phyloP scores from a whole-genome alignment of 73 alveolate species.

The Paramecium bursaria region DNA sequence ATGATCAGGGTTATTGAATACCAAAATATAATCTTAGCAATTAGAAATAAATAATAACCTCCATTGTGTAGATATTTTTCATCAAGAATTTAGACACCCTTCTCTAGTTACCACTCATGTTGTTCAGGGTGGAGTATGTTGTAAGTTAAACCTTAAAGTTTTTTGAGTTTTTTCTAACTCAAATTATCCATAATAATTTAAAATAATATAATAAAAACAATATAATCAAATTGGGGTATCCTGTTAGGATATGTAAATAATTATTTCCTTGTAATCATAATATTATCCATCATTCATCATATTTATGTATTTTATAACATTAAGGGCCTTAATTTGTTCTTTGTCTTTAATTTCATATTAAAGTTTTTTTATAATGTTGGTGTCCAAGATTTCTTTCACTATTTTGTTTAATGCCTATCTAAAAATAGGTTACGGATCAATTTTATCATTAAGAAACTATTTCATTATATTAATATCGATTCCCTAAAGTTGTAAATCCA shows the following conservation, averaged over 20 bases:
- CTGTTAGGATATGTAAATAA: neutral
- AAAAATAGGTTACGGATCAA: neutral
- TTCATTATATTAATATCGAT: neutral
- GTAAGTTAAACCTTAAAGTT: neutral
- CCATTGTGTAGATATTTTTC: slow-evolving; percentile 51
- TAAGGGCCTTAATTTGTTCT: neutral
- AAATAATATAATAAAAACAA: no score
- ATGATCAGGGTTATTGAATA: slow-evolving; percentile 59
- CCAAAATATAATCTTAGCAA: slow-evolving; percentile 33
- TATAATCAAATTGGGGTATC: neutral
- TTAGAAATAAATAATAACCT: slow-evolving; percentile 14
- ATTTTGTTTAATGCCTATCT: neutral
- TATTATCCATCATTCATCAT: neutral
- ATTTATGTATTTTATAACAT: no score
- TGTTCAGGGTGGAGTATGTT: slow-evolving; percentile 36
- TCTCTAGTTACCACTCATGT: neutral
- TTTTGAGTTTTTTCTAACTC: neutral
- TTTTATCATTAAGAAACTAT: neutral
- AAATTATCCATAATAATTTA: slow-evolving; percentile 19
- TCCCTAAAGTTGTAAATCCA: neutral
- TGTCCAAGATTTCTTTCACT: neutral
- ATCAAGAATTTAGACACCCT: neutral
- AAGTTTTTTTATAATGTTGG: no score
- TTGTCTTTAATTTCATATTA: neutral
- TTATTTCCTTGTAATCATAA: neutral